Conservation (phyloP, 2,329 filamentous ascomycete species). For the Aspergillus pseudoterreus region DNA sequence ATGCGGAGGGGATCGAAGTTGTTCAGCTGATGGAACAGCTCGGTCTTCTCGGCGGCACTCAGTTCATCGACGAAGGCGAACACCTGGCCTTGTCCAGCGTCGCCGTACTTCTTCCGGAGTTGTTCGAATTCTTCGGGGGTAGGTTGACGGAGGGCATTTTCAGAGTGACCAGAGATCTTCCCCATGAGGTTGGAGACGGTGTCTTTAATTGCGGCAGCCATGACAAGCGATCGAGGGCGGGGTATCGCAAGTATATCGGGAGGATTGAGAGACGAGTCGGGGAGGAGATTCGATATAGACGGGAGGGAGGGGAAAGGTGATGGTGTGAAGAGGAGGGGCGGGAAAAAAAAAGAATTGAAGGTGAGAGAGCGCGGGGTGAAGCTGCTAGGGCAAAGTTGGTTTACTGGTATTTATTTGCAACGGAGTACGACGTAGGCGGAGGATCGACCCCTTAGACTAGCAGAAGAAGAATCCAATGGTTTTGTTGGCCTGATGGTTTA, state of each 20-base stretch:
- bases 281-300: constrained; percentile 1
- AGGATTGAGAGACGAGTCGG: background rate
- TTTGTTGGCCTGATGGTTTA: background rate
- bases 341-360: background rate
- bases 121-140: constrained; percentile 63
- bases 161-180: constrained; percentile 42
- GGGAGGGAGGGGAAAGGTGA: background rate
- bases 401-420: constrained; percentile 1
- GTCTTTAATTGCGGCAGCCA: constrained; percentile 41
- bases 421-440: too few species aligned
- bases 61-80: constrained; percentile 86
- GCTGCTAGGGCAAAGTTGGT: constrained; percentile 1
- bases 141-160: constrained; percentile 47
- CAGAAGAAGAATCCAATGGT: too few species aligned
- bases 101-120: constrained; percentile 68
- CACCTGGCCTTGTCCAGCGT: constrained; percentile 75
- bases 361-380: background rate
- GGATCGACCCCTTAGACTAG: too few species aligned
- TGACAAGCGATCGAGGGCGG: constrained; percentile 15
- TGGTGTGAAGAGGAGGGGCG: background rate
- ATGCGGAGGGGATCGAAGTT: constrained; percentile 80
- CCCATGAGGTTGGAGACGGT: constrained; percentile 47
- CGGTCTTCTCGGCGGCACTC: constrained; percentile 65
- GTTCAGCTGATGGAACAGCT: constrained; percentile 76
- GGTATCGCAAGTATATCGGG: background rate